Base-by-base conservation (phyloP, 192 early-diverging fungal genomes). In the Hyaloraphidium curvatum region DNA sequence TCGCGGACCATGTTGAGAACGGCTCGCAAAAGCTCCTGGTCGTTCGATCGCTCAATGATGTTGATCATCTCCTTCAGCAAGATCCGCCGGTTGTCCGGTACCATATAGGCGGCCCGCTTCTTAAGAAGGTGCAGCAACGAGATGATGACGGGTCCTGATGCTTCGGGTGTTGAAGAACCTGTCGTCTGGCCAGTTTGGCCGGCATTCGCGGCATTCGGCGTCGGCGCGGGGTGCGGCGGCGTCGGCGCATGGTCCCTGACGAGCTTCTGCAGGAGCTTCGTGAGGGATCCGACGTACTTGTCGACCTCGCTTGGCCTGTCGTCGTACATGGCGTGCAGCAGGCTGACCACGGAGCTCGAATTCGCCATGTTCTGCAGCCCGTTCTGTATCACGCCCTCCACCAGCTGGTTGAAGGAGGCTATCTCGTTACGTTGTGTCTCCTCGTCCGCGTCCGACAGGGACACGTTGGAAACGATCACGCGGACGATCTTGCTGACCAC, bases 31-130 rank as follows among this genome's bases (percentile, higher is more conserved):
- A 99, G 65, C 28, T 73, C 76, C 7, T 72, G 59, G 50, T 89
- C 80, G n/a, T 73, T 78, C 3, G 84, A 78, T 40, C 83, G 77
- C 56, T 93, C 88, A 53, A 93, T 79, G 9, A 99, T 67, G 56
- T 83, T 82, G 21, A 79, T 78, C 3, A 99, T 61, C 26, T 75
- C 73, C 2, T 80, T 78, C 31, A 95, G 65, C 64, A 87, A 95
- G 64, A 74, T 72, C 57, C 83, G 80, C 13, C 96, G 79, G 50
- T 84, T 79, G 54, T 99, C 96, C 39, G 79, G 86, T 48, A 71
- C 50, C 26, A 87, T 65, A 30, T 75, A 69, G 4, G 80, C 71
- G 17, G 87, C 76, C 40, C 83, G 67, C 16, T 56, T 22, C 13
- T 58, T 58, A 13, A 58, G 30, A n/a, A 58, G 40, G 31, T 57